phyloP scores from a whole-genome alignment of 2,329 filamentous ascomycete genomes.

The Stemphylium lycopersici region DNA sequence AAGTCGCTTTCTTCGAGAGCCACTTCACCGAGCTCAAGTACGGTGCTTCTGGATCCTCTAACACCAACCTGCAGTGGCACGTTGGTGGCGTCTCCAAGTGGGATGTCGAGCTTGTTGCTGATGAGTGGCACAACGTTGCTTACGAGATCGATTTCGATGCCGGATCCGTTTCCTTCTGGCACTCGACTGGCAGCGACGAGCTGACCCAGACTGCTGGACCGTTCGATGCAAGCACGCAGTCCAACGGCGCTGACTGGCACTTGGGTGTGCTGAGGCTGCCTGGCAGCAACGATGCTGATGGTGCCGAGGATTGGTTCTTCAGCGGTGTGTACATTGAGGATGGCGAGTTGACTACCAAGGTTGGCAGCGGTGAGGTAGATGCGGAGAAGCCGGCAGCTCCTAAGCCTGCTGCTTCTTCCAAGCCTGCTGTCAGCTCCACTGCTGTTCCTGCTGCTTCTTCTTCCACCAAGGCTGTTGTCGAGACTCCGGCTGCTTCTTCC shows the following conservation, averaged over 20 bases:
- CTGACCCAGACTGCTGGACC: slow-evolving; percentile 66
- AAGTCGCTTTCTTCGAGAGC: slow-evolving; percentile 68
- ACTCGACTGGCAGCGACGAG: slow-evolving; percentile 66
- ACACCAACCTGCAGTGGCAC: slow-evolving; percentile 67
- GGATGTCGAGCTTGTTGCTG: slow-evolving; percentile 65
- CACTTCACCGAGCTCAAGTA: slow-evolving; percentile 79
- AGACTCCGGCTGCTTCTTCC: slow-evolving; percentile 10
- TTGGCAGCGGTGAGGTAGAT: slow-evolving; percentile 25
- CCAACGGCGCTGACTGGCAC: slow-evolving; percentile 75
- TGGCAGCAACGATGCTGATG: slow-evolving; percentile 58
- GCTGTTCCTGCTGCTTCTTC: slow-evolving; percentile 4
- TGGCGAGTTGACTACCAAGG: slow-evolving; percentile 50
- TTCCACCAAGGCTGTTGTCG: not conserved
- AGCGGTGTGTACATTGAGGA: slow-evolving; percentile 74
- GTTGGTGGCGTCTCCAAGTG: slow-evolving; percentile 66
- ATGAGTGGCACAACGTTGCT: slow-evolving; percentile 76
- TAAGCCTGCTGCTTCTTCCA: slow-evolving; percentile 13
- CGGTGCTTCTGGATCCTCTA: slow-evolving; percentile 57
- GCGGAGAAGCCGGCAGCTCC: slow-evolving; percentile 4
- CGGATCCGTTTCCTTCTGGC: slow-evolving; percentile 70
- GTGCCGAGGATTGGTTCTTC: slow-evolving; percentile 72
- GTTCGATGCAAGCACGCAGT: slow-evolving; percentile 64
- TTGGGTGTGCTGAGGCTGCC: slow-evolving; percentile 72
- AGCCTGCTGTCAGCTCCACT: not conserved
- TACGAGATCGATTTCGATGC: slow-evolving; percentile 73